These are phyloP conservation scores for Speleostelium caveatum DNA, from an alignment of 78 protist species.

Conservation along the genomic window DNA sequence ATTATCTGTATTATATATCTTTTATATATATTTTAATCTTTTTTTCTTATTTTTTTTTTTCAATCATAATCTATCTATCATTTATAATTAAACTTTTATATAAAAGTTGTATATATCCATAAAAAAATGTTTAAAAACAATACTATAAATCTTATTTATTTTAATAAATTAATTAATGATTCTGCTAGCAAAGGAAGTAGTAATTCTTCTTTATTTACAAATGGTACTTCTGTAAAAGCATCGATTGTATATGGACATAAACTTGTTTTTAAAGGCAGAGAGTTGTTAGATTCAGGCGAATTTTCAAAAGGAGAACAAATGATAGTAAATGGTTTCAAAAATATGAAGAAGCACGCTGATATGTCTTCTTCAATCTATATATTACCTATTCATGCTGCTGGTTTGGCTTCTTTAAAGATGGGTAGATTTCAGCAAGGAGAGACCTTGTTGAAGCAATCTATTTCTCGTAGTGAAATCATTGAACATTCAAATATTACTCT, in stretches of 20 bases:
- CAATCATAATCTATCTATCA: too few relatives aligned
- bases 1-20: too few relatives aligned
- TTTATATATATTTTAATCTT: too few relatives aligned
- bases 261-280: not conserved
- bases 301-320: not conserved
- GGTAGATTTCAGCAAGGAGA: constrained; percentile 6
- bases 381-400: constrained; percentile 38
- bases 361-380: constrained; percentile 51
- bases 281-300: not conserved
- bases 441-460: constrained; percentile 5
- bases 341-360: not conserved
- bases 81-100: too few relatives aligned
- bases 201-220: too few relatives aligned
- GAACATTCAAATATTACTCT: not conserved
- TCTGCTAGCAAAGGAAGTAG: too few relatives aligned
- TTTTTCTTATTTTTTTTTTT: too few relatives aligned
- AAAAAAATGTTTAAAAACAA: too few relatives aligned
- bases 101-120: too few relatives aligned
- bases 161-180: too few relatives aligned
- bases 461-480: constrained; percentile 24
- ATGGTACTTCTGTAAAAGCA: too few relatives aligned
- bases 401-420: not conserved
- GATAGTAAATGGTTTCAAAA: not conserved
- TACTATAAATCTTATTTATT: too few relatives aligned
- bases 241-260: not conserved